A percentile compares a stretch with the other conserved stretches of the same genome.
These are phyloP conservation scores for Haematococcus sp. DNA, from an alignment of 139 green algal genomes.

Conservation along the genomic window DNA sequence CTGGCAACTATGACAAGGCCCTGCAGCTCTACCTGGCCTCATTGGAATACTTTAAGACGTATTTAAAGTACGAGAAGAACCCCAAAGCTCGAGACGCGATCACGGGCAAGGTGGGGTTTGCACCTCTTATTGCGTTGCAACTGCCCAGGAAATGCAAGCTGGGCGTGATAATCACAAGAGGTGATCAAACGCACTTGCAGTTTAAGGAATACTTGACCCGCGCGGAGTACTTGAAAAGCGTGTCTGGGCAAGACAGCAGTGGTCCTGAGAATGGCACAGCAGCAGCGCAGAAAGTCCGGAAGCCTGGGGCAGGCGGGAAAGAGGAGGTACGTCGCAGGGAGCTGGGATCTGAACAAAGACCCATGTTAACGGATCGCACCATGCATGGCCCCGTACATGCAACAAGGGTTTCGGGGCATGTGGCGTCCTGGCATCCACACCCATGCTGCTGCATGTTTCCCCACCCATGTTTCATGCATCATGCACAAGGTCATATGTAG, in stretches of 20 bases:
- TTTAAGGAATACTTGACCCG: slow-evolving; percentile 92
- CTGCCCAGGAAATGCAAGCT: not conserved
- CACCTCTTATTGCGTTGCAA: too few species aligned
- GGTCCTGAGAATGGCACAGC: slow-evolving; percentile 24
- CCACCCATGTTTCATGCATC: not conserved
- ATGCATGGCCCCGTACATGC: not conserved
- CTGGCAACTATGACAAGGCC: slow-evolving; percentile 68
- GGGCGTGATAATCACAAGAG: not conserved
- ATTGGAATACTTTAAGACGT: slow-evolving; percentile 52
- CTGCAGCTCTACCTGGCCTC: slow-evolving; percentile 28
- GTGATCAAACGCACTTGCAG: slow-evolving; percentile 63
- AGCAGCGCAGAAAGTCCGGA: slow-evolving; percentile 40
- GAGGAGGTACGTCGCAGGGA: slow-evolving; percentile 28
- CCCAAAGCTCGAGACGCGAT: slow-evolving; percentile 44
- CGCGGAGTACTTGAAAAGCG: slow-evolving; percentile 89
- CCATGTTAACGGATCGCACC: too few species aligned
- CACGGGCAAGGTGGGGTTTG: slow-evolving; percentile 40
- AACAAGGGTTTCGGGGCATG: too few species aligned
- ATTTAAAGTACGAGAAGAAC: slow-evolving; percentile 66
- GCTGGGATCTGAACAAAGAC: not conserved
- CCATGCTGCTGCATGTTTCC: too few species aligned
- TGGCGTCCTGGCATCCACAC: too few species aligned
- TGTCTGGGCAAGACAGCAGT: slow-evolving; percentile 46
- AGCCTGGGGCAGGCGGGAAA: slow-evolving; percentile 27
- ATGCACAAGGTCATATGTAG: not conserved